Base-by-base conservation (phyloP, 2,329 filamentous ascomycete genomes). In the Sclerotinia minor region DNA sequence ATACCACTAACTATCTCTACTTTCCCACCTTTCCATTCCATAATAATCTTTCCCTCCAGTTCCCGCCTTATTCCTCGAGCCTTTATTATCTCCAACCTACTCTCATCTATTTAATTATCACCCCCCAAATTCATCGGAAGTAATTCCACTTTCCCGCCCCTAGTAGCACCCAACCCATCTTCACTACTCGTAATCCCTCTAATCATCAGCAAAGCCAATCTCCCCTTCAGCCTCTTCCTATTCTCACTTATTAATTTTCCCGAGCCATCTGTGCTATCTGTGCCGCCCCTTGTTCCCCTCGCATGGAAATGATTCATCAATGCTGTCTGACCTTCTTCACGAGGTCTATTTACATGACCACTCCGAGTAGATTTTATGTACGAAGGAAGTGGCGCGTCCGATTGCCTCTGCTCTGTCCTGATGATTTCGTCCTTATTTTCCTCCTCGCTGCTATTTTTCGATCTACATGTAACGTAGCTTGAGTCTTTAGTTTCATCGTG, bases 41-140 rank as follows among this genome's bases (percentile, higher is more conserved):
- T 15, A n/a, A 3, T 2, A n/a, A n/a, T 11, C 15, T 8, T n/a
- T n/a, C 53, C 11, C 13, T 19, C 29, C 0, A n/a, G 7, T 32
- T 4, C 11, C 24, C 5, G 29, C 11, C 35, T 29, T 49, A 9
- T n/a, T 17, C 1, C n/a, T 17, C 21, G 9, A 35, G n/a, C 9
- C 32, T 15, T 15, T 17, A 29, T 41, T 6, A 19, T 26, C 5
- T 3, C 7, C 21, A 50, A 41, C 7, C 19, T 8, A 26, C n/a
- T 24, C 32, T 26, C 60, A 5, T 2, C 35, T 11, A 9, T 50
- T 3, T 11, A 63, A 50, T 57, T 9, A 49, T 59, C 64, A 21
- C 64, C 54, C 4, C 53, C 53, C 9, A 66, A 50, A 66, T 66
- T n/a, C 44, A 66, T 49, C n/a, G 32, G 49, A 45, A 66, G 32